Evolutionary conservation across 176 grass and related monocot species (phyloP).

Genomic region (Triticum aestivum): DNA sequence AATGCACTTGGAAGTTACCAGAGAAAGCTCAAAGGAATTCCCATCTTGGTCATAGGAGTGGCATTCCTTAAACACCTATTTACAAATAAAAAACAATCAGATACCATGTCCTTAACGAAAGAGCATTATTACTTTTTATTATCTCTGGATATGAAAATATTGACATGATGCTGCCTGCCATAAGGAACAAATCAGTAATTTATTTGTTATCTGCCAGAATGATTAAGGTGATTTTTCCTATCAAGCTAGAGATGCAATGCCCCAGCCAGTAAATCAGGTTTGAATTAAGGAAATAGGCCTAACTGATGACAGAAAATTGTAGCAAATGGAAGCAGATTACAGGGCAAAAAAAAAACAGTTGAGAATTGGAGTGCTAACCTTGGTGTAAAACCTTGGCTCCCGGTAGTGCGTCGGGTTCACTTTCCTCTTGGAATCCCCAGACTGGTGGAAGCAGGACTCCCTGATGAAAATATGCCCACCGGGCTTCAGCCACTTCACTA

Average conservation of each 20-base stretch:
- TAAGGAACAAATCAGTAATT: background rate
- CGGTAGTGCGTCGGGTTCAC: slow-evolving; percentile 93
- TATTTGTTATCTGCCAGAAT: too few relatives aligned
- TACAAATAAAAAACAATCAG: background rate
- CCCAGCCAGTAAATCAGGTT: background rate
- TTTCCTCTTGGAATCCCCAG: slow-evolving; percentile 97
- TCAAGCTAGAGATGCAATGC: background rate
- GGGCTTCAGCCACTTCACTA: slow-evolving; percentile 79
- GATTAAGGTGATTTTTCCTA: background rate
- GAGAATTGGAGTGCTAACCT: slow-evolving; percentile 44
- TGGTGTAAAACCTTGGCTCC: slow-evolving; percentile 93
- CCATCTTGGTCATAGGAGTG: slow-evolving; percentile 63
- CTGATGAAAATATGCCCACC: slow-evolving; percentile 95
- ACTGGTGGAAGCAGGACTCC: slow-evolving; percentile 97
- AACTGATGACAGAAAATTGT: background rate
- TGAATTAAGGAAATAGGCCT: background rate
- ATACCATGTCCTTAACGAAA: background rate
- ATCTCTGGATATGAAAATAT: background rate
- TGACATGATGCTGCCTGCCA: background rate
- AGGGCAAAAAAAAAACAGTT: background rate
- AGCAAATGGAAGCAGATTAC: background rate
- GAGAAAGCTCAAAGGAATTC: slow-evolving; percentile 74
- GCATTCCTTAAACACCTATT: slow-evolving; percentile 86
- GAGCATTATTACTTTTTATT: background rate
- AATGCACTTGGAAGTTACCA: slow-evolving; percentile 85